phyloP scores from a whole-genome alignment of 176 grass and related monocot genomes.

The Luzula sylvatica region DNA sequence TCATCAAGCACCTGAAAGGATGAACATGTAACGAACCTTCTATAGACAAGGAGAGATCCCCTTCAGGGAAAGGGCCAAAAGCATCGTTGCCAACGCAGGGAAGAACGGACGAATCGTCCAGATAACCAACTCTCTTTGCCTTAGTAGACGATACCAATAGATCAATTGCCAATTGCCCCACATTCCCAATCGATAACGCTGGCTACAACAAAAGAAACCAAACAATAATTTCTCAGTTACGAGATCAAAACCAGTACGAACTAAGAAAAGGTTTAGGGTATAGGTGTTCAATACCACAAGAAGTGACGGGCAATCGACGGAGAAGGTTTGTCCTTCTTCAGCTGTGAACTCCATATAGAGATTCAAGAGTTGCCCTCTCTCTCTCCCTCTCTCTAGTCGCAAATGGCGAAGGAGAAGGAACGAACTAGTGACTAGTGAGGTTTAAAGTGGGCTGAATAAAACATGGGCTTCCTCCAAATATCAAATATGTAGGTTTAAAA shows the following conservation, averaged over 20 bases:
- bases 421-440: not conserved
- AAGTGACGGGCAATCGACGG: conserved; percentile 42
- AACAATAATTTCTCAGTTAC: too few relatives aligned
- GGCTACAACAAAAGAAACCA: conserved; percentile 37
- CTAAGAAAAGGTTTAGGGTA: conserved; percentile 5
- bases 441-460: not conserved
- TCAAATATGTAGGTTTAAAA: too few relatives aligned
- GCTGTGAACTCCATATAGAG: conserved; percentile 49
- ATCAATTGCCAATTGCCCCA: conserved; percentile 84
- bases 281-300: conserved; percentile 37
- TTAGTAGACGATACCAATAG: conserved; percentile 51
- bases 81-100: conserved; percentile 81
- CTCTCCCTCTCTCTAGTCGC: not conserved
- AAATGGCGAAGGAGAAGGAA: not conserved
- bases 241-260: conserved; percentile 1
- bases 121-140: conserved; percentile 57
- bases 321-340: conserved; percentile 45
- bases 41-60: conserved; percentile 66
- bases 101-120: conserved; percentile 75
- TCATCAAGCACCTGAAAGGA: too few relatives aligned
- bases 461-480: not conserved
- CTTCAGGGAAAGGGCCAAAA: conserved; percentile 52
- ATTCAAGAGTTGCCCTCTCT: not conserved
- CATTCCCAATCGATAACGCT: conserved; percentile 91
- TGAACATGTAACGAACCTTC: conserved; percentile 33